phyloP scores from a whole-genome alignment of 2,329 filamentous ascomycete genomes.

The Alternaria sp. region DNA sequence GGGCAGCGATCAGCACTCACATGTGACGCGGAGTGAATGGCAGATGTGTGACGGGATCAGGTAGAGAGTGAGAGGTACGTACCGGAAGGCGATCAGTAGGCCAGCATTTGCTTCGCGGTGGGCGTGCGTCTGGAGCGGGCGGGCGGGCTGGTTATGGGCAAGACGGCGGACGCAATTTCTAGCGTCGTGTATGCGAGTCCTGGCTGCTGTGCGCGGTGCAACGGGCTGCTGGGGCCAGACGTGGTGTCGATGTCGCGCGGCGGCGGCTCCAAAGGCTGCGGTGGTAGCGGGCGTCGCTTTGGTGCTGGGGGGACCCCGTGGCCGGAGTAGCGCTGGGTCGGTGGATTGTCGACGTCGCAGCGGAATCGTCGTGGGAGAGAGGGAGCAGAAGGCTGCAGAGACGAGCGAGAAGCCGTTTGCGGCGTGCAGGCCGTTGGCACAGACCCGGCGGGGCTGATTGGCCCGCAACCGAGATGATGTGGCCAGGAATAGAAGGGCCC shows the following conservation, averaged over 20 bases:
- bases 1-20: slow-evolving; percentile 36
- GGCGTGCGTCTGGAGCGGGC: slow-evolving; percentile 18
- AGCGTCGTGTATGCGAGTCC: slow-evolving; percentile 17
- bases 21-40: slow-evolving; percentile 19
- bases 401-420: slow-evolving; percentile 9
- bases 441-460: slow-evolving; percentile 14
- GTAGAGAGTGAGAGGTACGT: slow-evolving; percentile 23
- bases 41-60: no score
- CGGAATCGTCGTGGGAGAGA: slow-evolving; percentile 39
- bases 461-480: slow-evolving; percentile 28
- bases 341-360: slow-evolving; percentile 44
- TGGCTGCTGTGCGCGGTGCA: slow-evolving; percentile 24
- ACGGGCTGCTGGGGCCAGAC: slow-evolving; percentile 35
- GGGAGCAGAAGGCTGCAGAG: slow-evolving; percentile 22
- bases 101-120: slow-evolving; percentile 44
- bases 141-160: slow-evolving; percentile 25
- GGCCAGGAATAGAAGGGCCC: slow-evolving; percentile 23
- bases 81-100: slow-evolving; percentile 44
- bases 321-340: slow-evolving; percentile 21
- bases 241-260: slow-evolving; percentile 24
- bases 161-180: slow-evolving; percentile 18
- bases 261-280: slow-evolving; percentile 22
- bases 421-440: slow-evolving; percentile 13
- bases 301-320: slow-evolving; percentile 16
- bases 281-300: slow-evolving; percentile 3